Evolutionary conservation across 768 basidiomycete genomes (phyloP).

Genomic region (Butyriboletus loyo): DNA sequence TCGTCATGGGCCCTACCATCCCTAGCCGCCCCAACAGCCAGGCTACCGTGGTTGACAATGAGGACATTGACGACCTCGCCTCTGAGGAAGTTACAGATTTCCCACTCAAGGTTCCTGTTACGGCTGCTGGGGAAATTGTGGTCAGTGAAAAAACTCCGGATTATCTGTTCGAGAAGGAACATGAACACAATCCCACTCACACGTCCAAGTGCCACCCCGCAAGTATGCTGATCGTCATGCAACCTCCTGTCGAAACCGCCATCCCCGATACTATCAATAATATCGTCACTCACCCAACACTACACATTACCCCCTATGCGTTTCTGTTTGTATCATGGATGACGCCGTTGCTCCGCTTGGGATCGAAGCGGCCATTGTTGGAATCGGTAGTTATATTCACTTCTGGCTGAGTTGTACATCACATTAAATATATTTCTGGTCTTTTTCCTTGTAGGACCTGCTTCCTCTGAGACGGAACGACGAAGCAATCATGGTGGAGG

Average conservation of each 20-base stretch:
- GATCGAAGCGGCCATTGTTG: constrained; percentile 27
- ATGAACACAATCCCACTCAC: background rate
- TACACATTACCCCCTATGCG: constrained; percentile 7
- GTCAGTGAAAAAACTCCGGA: background rate
- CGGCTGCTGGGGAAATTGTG: background rate
- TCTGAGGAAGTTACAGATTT: constrained; percentile 3
- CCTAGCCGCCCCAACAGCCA: constrained; percentile 16
- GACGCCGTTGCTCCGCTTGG: constrained; percentile 25
- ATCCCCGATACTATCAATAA: constrained; percentile 16
- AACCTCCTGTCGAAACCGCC: constrained; percentile 18
- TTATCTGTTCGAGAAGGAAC: constrained; percentile 1
- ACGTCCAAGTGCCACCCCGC: constrained; percentile 3
- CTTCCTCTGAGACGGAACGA: constrained; percentile 26
- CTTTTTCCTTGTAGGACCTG: constrained; percentile 20
- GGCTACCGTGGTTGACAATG: constrained; percentile 20
- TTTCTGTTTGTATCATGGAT: constrained; percentile 28
- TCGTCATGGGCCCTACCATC: background rate
- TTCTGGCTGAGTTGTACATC: constrained; percentile 22
- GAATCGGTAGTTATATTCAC: constrained; percentile 30
- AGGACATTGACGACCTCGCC: constrained; percentile 2
- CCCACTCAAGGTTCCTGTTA: background rate
- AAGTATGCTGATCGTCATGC: constrained; percentile 24
- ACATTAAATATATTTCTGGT: constrained; percentile 14
- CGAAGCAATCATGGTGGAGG: constrained; percentile 23
- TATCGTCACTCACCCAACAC: constrained; percentile 19